Conservation (phyloP, 371 early-diverging fungal species). For the Quaeritorhiza haematococci region DNA sequence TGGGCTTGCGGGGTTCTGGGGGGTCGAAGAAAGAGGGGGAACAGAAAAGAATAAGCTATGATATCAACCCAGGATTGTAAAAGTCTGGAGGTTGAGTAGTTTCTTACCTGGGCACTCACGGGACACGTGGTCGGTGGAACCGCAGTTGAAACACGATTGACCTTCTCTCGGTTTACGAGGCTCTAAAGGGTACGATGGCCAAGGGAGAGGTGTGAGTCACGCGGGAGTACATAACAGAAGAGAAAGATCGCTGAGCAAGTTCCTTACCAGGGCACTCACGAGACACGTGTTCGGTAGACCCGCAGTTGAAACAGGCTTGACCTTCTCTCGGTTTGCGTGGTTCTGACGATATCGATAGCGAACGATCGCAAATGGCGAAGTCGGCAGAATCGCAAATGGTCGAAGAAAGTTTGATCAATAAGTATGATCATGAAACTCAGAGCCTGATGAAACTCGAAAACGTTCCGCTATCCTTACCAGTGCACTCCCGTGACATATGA, state of each 20-base stretch:
- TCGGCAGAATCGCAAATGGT: too few relatives aligned
- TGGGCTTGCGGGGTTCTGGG: slow-evolving; percentile 8
- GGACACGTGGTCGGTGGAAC: slow-evolving; percentile 4
- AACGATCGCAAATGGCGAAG: too few relatives aligned
- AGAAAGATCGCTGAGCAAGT: background rate
- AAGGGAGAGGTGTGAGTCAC: background rate
- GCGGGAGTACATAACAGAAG: background rate
- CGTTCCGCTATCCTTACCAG: background rate
- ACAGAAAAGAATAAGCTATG: too few relatives aligned
- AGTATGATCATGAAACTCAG: background rate
- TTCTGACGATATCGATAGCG: too few relatives aligned
- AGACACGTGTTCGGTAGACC: slow-evolving; percentile 4
- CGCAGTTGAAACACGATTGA: slow-evolving; percentile 6
- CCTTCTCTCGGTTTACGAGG: too few relatives aligned
- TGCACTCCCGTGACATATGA: too few relatives aligned
- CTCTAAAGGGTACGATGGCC: too few relatives aligned
- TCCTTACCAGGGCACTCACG: slow-evolving; percentile 7
- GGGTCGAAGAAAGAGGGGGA: too few relatives aligned
- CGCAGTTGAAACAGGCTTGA: slow-evolving; percentile 7
- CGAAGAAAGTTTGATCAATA: too few relatives aligned
- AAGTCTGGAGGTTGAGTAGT: background rate
- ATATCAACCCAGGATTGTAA: too few relatives aligned
- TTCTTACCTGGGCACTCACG: slow-evolving; percentile 8
- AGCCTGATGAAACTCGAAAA: background rate
- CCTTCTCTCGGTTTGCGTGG: too few relatives aligned